Evolutionary conservation across 345 rosid genomes (phyloP).

Genomic region (Eucalyptus cladocalyx): DNA sequence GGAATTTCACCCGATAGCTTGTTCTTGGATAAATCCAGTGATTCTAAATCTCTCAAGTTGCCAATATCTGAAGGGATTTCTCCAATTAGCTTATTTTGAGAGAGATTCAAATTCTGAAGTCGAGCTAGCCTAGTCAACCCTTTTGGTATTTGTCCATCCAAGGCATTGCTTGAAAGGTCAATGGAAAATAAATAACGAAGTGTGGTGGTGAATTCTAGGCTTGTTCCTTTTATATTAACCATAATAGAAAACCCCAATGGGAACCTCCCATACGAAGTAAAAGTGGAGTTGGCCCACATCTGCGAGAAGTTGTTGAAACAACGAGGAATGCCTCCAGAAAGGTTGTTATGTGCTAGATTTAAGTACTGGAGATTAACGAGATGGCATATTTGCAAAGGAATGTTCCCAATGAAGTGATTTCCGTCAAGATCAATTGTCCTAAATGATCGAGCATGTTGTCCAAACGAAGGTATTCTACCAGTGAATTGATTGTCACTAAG

Average conservation of each 20-base stretch:
- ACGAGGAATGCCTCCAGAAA: not conserved
- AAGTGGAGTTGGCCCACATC: not conserved
- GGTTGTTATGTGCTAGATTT: not conserved
- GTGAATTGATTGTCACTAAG: not conserved
- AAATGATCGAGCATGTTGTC: not conserved
- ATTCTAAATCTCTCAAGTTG: not conserved
- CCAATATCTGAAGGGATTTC: not conserved
- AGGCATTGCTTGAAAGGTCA: not conserved
- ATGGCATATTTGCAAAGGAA: too few species aligned
- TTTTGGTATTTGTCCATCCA: not conserved
- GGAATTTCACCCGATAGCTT: not conserved
- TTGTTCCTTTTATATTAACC: not conserved
- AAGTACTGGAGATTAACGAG: not conserved
- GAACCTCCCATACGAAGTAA: not conserved
- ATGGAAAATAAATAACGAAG: not conserved
- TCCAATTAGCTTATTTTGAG: not conserved
- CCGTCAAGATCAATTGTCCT: not conserved
- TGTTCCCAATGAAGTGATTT: not conserved
- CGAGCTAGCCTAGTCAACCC: not conserved
- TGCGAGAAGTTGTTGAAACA: not conserved
- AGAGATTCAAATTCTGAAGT: not conserved
- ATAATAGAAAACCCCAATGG: not conserved
- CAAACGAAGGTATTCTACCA: accelerated
- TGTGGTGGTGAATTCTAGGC: not conserved
- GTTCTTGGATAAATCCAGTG: accelerated